These are phyloP conservation scores for Cladophialophora immunda DNA, from an alignment of 2,329 filamentous ascomycete genomes.

Conservation along the genomic window DNA sequence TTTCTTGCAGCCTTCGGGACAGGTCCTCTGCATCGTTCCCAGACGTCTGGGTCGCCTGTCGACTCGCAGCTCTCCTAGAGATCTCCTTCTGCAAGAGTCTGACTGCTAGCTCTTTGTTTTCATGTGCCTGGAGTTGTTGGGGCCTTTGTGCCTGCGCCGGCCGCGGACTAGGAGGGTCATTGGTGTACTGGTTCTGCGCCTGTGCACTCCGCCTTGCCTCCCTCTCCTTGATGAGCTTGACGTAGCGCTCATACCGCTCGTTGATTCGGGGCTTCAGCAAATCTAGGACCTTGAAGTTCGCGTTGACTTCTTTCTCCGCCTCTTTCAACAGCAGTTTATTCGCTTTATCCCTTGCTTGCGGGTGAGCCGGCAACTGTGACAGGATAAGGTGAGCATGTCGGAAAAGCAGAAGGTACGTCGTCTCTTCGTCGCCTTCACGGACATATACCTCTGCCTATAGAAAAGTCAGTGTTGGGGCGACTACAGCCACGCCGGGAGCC, in stretches of 20 bases:
- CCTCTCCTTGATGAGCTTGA: conserved; percentile 58
- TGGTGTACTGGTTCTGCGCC: conserved; percentile 13
- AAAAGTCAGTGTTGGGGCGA: conserved; percentile 35
- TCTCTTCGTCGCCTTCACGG: conserved; percentile 82
- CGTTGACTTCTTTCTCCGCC: conserved; percentile 69
- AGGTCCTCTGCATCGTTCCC: conserved; percentile 64
- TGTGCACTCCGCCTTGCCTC: conserved; percentile 47
- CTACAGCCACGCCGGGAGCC: neutral
- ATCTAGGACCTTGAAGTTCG: conserved; percentile 76
- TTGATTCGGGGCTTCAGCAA: conserved; percentile 80
- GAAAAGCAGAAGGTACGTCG: conserved; percentile 90
- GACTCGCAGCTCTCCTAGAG: conserved; percentile 69
- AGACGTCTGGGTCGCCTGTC: conserved; percentile 62
- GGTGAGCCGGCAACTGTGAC: conserved; percentile 76
- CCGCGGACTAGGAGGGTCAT: conserved; percentile 9
- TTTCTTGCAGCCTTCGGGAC: conserved; percentile 51
- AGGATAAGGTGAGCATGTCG: conserved; percentile 87
- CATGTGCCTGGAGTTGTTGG: conserved; percentile 72
- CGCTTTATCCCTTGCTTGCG: conserved; percentile 73
- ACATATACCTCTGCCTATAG: conserved; percentile 82
- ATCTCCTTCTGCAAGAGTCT: conserved; percentile 78
- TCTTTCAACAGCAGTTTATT: conserved; percentile 62
- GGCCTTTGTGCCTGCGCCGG: conserved; percentile 21
- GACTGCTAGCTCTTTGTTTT: conserved; percentile 79
- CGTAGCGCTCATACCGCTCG: conserved; percentile 73